These are phyloP conservation scores for Candida stauntonica DNA, from an alignment of 805 yeast genomes.

Conservation along the genomic window DNA sequence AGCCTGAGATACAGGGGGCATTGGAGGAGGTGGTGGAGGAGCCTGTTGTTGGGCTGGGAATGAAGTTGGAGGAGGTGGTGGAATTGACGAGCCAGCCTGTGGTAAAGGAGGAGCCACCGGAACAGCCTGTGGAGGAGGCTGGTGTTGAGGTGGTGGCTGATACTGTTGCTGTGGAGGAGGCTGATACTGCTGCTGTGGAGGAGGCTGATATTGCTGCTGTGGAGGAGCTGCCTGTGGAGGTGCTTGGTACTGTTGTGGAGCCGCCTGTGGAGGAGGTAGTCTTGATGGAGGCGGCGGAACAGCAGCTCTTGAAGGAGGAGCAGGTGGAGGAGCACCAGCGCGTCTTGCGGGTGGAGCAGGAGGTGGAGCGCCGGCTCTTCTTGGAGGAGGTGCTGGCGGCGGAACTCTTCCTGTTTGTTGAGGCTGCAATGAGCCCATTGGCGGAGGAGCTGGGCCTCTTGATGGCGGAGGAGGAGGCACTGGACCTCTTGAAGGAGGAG, in stretches of 20 bases:
- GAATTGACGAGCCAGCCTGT: slow-evolving; percentile 1
- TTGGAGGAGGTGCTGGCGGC: slow-evolving; percentile 26
- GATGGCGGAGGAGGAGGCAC: slow-evolving; percentile 16
- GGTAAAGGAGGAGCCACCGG: slow-evolving; percentile 16
- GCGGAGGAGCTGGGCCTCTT: slow-evolving; percentile 26
- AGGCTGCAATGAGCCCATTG: slow-evolving; percentile 20
- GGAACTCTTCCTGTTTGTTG: slow-evolving; percentile 19
- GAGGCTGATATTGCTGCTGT: slow-evolving; percentile 18
- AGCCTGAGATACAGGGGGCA: background rate
- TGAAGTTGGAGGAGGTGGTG: slow-evolving; percentile 1
- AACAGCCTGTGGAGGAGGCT: slow-evolving; percentile 5
- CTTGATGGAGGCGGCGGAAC: slow-evolving; percentile 24
- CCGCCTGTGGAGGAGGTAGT: slow-evolving; percentile 10
- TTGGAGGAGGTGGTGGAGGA: slow-evolving; percentile 2
- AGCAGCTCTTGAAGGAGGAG: slow-evolving; percentile 20
- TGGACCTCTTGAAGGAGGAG: slow-evolving; percentile 13
- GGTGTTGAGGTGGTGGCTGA: slow-evolving; percentile 12
- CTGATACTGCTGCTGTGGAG: slow-evolving; percentile 7
- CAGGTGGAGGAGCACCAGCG: slow-evolving; percentile 18
- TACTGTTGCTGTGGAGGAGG: slow-evolving; percentile 12
- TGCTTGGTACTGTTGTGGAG: slow-evolving; percentile 10
- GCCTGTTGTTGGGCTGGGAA: slow-evolving; percentile 12
- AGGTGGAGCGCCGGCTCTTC: slow-evolving; percentile 19
- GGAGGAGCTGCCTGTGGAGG: slow-evolving; percentile 4
- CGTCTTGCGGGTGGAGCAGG: slow-evolving; percentile 27